Percentiles rank a stretch among this genome's conserved stretches.
Conservation (phyloP, 148 eudicot genomes). For the Camellia japonica region DNA sequence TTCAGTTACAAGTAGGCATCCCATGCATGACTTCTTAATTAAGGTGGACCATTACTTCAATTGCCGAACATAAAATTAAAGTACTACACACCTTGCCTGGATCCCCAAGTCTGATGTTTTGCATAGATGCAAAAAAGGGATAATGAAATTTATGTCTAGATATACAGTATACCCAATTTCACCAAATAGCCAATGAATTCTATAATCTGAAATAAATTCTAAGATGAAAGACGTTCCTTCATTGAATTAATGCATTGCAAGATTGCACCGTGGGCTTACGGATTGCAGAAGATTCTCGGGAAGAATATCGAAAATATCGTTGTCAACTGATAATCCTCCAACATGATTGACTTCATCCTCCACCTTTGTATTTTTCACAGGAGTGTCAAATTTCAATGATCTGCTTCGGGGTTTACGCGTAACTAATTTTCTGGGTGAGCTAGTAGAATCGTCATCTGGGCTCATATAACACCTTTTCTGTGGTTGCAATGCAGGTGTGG, state of each 20-base stretch:
- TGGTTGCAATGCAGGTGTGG: constrained; percentile 53
- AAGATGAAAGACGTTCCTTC: background rate
- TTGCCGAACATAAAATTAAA: background rate
- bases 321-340: constrained; percentile 23
- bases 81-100: background rate
- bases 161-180: background rate
- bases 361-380: constrained; percentile 33
- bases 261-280: constrained; percentile 34
- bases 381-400: constrained; percentile 61
- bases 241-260: background rate
- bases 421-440: constrained; percentile 37
- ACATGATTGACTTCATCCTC: constrained; percentile 35
- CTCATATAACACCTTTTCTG: constrained; percentile 57
- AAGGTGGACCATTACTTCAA: too few relatives aligned
- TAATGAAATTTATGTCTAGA: background rate
- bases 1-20: background rate
- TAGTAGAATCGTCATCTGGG: constrained; percentile 43
- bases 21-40: background rate
- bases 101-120: background rate
- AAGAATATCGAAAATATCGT: constrained; percentile 53
- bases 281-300: constrained; percentile 59
- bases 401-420: constrained; percentile 50
- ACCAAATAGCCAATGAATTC: background rate
- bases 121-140: background rate
- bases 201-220: background rate